phyloP scores from a whole-genome alignment of 2,329 filamentous ascomycete genomes.

The Thelonectria rubi region DNA sequence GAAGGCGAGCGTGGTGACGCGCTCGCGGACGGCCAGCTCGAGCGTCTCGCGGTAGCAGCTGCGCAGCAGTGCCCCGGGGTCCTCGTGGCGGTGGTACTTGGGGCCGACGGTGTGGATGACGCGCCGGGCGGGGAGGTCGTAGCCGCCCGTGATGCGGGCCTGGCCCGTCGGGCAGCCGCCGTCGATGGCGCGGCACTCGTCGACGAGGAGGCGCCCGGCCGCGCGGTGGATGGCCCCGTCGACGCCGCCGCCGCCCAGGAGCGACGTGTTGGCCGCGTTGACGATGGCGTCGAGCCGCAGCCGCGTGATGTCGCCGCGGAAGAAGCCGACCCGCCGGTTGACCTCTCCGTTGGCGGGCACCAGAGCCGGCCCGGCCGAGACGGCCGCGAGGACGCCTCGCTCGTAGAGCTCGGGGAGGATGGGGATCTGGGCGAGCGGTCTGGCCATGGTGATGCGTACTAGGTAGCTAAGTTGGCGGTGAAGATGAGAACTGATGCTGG shows the following conservation, averaged over 20 bases:
- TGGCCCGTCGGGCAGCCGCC: constrained; percentile 78
- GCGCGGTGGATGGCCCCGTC: constrained; percentile 87
- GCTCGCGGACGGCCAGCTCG: constrained; percentile 73
- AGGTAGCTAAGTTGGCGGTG: too few relatives aligned
- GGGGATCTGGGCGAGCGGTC: constrained; percentile 64
- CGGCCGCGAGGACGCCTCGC: constrained; percentile 19
- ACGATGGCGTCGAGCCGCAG: constrained; percentile 85
- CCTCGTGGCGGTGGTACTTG: constrained; percentile 63
- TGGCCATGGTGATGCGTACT: constrained; percentile 32
- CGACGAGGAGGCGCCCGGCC: constrained; percentile 73
- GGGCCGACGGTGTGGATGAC: constrained; percentile 95
- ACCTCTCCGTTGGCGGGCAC: constrained; percentile 58
- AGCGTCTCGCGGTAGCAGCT: constrained; percentile 77
- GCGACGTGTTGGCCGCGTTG: constrained; percentile 84
- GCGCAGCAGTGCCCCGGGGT: constrained; percentile 59
- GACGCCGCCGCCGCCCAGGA: constrained; percentile 90
- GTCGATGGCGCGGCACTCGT: constrained; percentile 74
- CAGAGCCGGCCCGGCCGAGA: constrained; percentile 32
- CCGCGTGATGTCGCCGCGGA: constrained; percentile 82
- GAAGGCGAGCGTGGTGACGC: constrained; percentile 80
- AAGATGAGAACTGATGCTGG: too few relatives aligned
- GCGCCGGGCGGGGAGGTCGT: constrained; percentile 76
- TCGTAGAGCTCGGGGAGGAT: constrained; percentile 72
- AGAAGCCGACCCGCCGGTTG: constrained; percentile 76
- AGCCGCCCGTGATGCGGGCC: constrained; percentile 84